Percentiles rank a stretch among this genome's conserved stretches.
Conservation (phyloP, 371 early-diverging fungal genomes). For the Coemansia sp. region DNA sequence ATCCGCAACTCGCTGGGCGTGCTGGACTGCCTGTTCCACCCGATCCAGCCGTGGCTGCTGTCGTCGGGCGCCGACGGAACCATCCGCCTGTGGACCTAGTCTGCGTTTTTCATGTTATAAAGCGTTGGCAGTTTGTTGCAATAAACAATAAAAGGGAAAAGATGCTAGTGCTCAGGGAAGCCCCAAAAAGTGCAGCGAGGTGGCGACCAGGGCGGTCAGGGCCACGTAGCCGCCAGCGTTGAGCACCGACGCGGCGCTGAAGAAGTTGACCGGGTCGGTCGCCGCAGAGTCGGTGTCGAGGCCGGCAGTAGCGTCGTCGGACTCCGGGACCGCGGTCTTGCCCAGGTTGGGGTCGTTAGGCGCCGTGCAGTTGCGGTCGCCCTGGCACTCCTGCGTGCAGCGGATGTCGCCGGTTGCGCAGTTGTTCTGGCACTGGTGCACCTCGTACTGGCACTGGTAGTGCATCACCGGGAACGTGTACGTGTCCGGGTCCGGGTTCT, state of each 20-base stretch:
- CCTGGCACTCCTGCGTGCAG: slow-evolving; percentile 51
- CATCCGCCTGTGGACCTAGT: slow-evolving; percentile 77
- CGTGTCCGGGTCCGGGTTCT: slow-evolving; percentile 48
- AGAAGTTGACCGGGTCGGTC: slow-evolving; percentile 40
- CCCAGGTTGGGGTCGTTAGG: slow-evolving; percentile 49
- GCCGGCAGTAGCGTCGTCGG: slow-evolving; percentile 35
- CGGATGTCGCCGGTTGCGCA: slow-evolving; percentile 49
- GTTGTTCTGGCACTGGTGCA: slow-evolving; percentile 51
- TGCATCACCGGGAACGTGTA: slow-evolving; percentile 54
- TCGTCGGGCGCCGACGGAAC: slow-evolving; percentile 76
- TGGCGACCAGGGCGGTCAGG: slow-evolving; percentile 32
- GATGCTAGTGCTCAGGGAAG: slow-evolving; percentile 13
- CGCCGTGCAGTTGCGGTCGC: slow-evolving; percentile 51
- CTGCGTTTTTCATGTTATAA: not conserved
- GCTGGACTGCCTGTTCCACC: slow-evolving; percentile 88
- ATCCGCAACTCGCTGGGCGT: slow-evolving; percentile 75
- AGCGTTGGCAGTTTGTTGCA: not conserved
- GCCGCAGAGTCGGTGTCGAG: slow-evolving; percentile 20
- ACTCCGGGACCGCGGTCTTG: slow-evolving; percentile 39
- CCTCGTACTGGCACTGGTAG: slow-evolving; percentile 51
- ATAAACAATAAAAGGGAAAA: not conserved
- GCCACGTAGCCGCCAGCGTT: slow-evolving; percentile 38
- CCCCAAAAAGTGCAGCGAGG: slow-evolving; percentile 38
- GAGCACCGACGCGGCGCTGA: slow-evolving; percentile 32
- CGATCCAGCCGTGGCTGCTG: slow-evolving; percentile 95